Evolutionary conservation across 257 asterid species (phyloP), one percentile per base, ranked within the genome.

Genomic region (Osmanthus fragrans): DNA sequence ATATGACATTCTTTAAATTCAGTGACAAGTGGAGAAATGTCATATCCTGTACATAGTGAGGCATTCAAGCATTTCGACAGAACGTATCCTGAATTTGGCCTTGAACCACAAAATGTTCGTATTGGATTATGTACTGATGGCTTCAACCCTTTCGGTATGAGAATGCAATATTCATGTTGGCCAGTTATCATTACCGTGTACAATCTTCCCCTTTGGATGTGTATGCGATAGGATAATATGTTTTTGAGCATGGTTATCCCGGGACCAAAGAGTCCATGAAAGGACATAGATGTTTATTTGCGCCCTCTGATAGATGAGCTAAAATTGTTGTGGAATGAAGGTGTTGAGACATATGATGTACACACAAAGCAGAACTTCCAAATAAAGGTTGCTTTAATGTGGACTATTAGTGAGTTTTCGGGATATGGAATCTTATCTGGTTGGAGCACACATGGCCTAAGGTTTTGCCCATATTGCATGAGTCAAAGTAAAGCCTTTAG

Each of bases 41-140:
- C 27, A 25, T 1, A 25, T 25, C 27, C 27, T 13, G 18, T 12
- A 45, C 54, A 45, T 45, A 45, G 70, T 51, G 77, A 36, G 0
- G 77, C 71, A 3, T 74, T 21, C 56, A 32, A 74, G 7, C 70
- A 51, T 51, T 74, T 56, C 7, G 11, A 56, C n/a, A 18, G 16
- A 2, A 3, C 8, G 4, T 33, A 74, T 32, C 70, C 11, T 3
- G 54, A 56, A 1, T 74, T 74, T 18, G 51, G 47, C 1, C 5
- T 8, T 4, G 77, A 74, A 6, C 3, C 71, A 4, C 25, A 71
- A 3, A 29, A 34, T 74, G 68, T 34, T 4, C 19, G 37, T 13
- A 58, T 51, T 3, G 64, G 72, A 0, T 77, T 78, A 13, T 78
- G 77, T 34, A 71, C 67, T 0, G 36, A 78, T 60, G 66, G 77